phyloP scores from a whole-genome alignment of 495 filamentous ascomycete species.

The Aspergillus baeticus region DNA sequence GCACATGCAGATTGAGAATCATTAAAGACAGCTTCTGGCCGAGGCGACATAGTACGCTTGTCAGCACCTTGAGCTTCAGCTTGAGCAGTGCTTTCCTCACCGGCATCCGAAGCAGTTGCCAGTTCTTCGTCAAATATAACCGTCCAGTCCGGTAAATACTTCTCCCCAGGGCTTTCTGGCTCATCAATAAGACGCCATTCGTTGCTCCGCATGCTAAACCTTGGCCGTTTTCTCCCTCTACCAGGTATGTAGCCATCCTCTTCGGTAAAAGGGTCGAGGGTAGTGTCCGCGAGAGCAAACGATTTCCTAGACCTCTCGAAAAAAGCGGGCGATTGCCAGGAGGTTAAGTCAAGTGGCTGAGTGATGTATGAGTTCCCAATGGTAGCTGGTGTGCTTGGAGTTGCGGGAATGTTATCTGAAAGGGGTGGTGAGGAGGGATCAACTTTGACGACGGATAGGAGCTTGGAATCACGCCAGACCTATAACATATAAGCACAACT shows the following conservation, averaged over 20 bases:
- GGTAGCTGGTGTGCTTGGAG: conserved; percentile 29
- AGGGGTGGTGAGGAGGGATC: conserved; percentile 37
- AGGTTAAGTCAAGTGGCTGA: conserved; percentile 10
- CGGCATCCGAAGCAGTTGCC: conserved; percentile 16
- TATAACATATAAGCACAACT: conserved; percentile 16
- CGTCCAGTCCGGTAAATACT: conserved; percentile 29
- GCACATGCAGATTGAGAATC: background rate
- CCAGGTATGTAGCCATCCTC: conserved; percentile 63
- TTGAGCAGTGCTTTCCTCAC: background rate
- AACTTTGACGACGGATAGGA: conserved; percentile 42
- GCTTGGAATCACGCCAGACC: conserved; percentile 34
- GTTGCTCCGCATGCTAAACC: conserved; percentile 65
- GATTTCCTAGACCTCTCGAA: conserved; percentile 62
- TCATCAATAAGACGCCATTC: conserved; percentile 71
- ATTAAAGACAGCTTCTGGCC: background rate
- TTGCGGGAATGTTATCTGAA: conserved; percentile 17
- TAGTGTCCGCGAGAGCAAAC: conserved; percentile 56
- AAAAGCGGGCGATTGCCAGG: conserved; percentile 76
- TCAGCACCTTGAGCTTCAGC: background rate
- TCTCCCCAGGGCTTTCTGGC: conserved; percentile 62
- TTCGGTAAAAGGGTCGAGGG: conserved; percentile 67
- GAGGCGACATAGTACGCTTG: background rate
- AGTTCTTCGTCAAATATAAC: conserved; percentile 38
- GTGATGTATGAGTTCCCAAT: conserved; percentile 6
- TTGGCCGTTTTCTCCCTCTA: conserved; percentile 67